phyloP scores from a whole-genome alignment of 192 early-diverging fungal genomes.

The Entomortierella parvispora region DNA sequence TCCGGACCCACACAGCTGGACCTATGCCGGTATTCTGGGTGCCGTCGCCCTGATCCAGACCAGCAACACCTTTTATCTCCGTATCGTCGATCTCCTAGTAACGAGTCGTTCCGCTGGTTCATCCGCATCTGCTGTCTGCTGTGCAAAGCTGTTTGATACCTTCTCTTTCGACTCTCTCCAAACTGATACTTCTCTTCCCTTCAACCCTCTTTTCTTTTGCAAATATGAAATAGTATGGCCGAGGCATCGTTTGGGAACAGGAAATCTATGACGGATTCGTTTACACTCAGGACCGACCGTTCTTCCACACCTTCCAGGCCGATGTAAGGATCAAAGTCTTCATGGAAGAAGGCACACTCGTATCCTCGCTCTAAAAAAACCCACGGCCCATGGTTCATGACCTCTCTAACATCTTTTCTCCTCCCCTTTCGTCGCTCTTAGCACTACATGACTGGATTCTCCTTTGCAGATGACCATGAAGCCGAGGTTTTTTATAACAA shows the following conservation, averaged over 20 bases:
- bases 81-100: constrained; percentile 75
- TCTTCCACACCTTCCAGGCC: constrained; percentile 76
- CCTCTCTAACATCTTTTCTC: neutral
- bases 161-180: neutral
- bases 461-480: constrained; percentile 77
- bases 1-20: constrained; percentile 73
- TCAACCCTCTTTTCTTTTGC: neutral
- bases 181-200: neutral
- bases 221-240: constrained; percentile 44
- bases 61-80: constrained; percentile 71
- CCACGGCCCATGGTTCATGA: neutral
- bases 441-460: constrained; percentile 72
- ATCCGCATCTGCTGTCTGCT: too few relatives aligned
- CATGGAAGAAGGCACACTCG: neutral
- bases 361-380: too few relatives aligned
- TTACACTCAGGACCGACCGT: constrained; percentile 65
- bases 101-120: too few relatives aligned
- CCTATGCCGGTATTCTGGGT: constrained; percentile 73
- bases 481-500: constrained; percentile 72
- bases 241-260: constrained; percentile 80
- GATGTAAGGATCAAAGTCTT: constrained; percentile 56
- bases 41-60: constrained; percentile 65
- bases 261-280: constrained; percentile 80
- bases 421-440: constrained; percentile 1
- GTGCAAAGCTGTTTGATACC: too few relatives aligned